Conservation (phyloP, 1,284 basidiomycete species). For the Trichosporon sp. region DNA sequence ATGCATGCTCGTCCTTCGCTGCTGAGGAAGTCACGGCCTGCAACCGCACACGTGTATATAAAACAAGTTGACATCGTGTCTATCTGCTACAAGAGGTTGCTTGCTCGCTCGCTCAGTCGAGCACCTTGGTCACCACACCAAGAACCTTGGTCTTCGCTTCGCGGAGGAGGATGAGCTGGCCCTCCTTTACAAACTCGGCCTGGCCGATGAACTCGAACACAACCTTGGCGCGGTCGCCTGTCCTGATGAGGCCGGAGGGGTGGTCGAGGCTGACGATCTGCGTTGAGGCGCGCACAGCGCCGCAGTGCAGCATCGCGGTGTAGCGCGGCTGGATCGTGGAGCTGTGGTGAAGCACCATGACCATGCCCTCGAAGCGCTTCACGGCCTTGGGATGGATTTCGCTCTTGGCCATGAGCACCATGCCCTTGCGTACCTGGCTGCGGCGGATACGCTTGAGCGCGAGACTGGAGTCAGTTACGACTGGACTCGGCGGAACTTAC, state of each 20-base stretch:
- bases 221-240: slow-evolving; percentile 85
- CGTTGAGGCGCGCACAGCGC: slow-evolving; percentile 71
- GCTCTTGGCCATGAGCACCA: slow-evolving; percentile 82
- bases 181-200: slow-evolving; percentile 86
- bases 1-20: background rate
- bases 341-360: slow-evolving; percentile 68
- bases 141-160: slow-evolving; percentile 89
- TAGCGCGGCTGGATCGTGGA: slow-evolving; percentile 89
- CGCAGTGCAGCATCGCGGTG: slow-evolving; percentile 63
- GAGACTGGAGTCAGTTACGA: slow-evolving; percentile 56
- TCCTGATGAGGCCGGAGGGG: slow-evolving; percentile 80
- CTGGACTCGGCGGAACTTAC: slow-evolving; percentile 32
- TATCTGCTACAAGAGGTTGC: background rate
- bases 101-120: slow-evolving; percentile 23
- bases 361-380: slow-evolving; percentile 52
- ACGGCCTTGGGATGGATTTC: slow-evolving; percentile 69
- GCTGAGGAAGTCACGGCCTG: background rate
- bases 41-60: background rate
- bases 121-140: slow-evolving; percentile 50
- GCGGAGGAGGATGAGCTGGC: slow-evolving; percentile 85
- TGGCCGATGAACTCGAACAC: slow-evolving; percentile 80
- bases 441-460: slow-evolving; percentile 88
- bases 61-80: slow-evolving; percentile 9
- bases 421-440: slow-evolving; percentile 85
- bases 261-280: slow-evolving; percentile 85